Percentiles rank a stretch among this genome's conserved stretches.
These are phyloP conservation scores for Entamoeba nuttalli DNA, from an alignment of 208 protist species.

Conservation along the genomic window DNA sequence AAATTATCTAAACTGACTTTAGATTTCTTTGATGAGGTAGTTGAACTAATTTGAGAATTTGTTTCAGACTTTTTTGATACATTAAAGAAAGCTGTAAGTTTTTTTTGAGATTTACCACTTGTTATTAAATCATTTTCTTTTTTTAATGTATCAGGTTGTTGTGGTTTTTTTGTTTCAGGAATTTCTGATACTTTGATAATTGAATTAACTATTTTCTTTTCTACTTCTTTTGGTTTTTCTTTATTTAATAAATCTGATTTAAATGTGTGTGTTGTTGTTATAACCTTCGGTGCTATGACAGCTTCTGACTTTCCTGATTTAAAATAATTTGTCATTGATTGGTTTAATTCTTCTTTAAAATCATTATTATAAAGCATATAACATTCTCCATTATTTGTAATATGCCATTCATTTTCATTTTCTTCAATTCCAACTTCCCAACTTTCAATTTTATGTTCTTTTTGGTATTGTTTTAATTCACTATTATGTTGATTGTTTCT, in stretches of 20 bases:
- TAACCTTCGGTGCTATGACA: neutral
- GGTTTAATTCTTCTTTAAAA: neutral
- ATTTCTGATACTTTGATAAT: neutral
- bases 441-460: no score
- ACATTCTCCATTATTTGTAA: neutral
- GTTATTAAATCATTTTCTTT: neutral
- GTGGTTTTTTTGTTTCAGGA: neutral
- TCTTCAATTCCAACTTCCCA: no score
- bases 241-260: neutral
- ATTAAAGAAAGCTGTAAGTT: no score
- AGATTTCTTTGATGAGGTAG: neutral
- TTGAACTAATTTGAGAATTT: no score
- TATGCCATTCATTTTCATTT: neutral
- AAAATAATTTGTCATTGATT: neutral
- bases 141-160: neutral
- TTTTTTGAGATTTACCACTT: no score
- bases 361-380: neutral
- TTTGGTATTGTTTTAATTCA: no score
- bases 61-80: no score
- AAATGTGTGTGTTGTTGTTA: no score
- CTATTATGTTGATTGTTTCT: no score
- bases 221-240: neutral
- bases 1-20: neutral
- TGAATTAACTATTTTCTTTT: neutral
- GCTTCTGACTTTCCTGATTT: neutral